Percentiles rank a stretch among this genome's conserved stretches.
Conservation (phyloP, 2,329 filamentous ascomycete species). For the Fusarium nematophilum region DNA sequence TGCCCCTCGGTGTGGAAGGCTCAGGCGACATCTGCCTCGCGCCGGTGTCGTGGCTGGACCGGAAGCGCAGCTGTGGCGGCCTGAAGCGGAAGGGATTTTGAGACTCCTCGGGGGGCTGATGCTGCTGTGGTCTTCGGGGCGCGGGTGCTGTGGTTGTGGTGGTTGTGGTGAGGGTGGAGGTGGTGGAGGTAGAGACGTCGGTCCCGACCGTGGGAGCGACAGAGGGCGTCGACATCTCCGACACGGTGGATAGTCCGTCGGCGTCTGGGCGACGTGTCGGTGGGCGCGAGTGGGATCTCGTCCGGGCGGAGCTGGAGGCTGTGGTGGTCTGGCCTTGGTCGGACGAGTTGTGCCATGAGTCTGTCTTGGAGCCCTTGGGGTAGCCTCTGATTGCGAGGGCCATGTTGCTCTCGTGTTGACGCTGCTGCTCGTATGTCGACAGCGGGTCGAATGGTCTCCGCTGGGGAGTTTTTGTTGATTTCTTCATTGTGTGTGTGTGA, state of each 20-base stretch:
- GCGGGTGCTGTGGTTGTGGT: slow-evolving; percentile 9
- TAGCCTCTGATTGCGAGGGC: slow-evolving; percentile 43
- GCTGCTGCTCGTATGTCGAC: slow-evolving; percentile 36
- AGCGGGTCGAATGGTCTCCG: slow-evolving; percentile 33
- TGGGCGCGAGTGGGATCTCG: slow-evolving; percentile 37
- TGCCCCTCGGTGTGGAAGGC: slow-evolving; percentile 31
- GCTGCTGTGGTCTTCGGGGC: slow-evolving; percentile 1
- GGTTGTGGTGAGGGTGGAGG: slow-evolving; percentile 17
- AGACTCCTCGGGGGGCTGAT: slow-evolving; percentile 14
- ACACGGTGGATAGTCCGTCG: slow-evolving; percentile 42
- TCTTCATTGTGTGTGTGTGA: slow-evolving; percentile 33
- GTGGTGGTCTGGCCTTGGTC: slow-evolving; percentile 32
- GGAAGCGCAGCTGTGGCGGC: slow-evolving; percentile 42
- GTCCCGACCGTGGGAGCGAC: slow-evolving; percentile 8
- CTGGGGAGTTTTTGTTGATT: slow-evolving; percentile 29
- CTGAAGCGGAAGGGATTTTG: slow-evolving; percentile 36
- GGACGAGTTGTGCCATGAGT: slow-evolving; percentile 27
- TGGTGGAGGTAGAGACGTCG: slow-evolving; percentile 10
- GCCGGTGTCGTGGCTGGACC: slow-evolving; percentile 31
- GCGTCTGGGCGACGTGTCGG: slow-evolving; percentile 29
- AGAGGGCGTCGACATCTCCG: slow-evolving; percentile 35
- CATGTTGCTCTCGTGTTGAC: slow-evolving; percentile 38
- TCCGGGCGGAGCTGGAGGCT: slow-evolving; percentile 20
- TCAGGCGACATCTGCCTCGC: slow-evolving; percentile 25
- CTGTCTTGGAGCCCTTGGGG: slow-evolving; percentile 32